A percentile compares a stretch with the other conserved stretches of the same genome.
Conservation (phyloP, 371 early-diverging fungal genomes). For the Dichotomocladium elegans region DNA sequence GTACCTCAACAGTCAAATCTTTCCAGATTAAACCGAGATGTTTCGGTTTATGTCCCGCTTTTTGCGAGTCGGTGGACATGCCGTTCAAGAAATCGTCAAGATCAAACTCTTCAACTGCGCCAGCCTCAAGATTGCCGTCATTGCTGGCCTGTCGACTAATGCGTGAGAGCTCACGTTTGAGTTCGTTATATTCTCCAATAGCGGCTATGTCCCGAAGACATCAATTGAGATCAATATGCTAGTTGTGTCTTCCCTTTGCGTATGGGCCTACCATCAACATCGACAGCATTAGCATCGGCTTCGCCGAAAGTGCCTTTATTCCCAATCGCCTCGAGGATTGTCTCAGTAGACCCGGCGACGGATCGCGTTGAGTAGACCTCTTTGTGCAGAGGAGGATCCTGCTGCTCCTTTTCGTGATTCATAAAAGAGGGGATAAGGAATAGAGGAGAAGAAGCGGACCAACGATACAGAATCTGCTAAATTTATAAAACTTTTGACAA, state of each 20-base stretch:
- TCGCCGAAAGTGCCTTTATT: conserved; percentile 32
- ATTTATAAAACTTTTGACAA: not conserved
- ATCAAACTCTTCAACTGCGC: conserved; percentile 26
- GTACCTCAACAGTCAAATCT: conserved; percentile 33
- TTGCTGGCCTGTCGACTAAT: conserved; percentile 1
- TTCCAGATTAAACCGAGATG: conserved; percentile 47
- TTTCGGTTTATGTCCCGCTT: conserved; percentile 24
- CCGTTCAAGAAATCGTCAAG: conserved; percentile 30
- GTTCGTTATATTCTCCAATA: conserved; percentile 9
- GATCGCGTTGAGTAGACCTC: not conserved
- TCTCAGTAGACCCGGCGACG: conserved; percentile 3
- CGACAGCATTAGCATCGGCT: conserved; percentile 40
- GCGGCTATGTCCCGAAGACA: conserved; percentile 8
- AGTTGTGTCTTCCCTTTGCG: conserved; percentile 56
- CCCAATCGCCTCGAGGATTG: conserved; percentile 8
- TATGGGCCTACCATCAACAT: conserved; percentile 26
- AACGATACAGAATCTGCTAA: not conserved
- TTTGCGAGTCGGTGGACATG: conserved; percentile 8
- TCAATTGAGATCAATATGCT: conserved; percentile 66
- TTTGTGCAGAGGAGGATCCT: not conserved
- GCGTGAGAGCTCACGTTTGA: conserved; percentile 14
- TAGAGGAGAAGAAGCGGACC: not conserved
- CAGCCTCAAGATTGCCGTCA: conserved; percentile 22
- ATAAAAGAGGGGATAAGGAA: not conserved
- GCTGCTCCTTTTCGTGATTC: conserved; percentile 1